Conservation (phyloP, 495 filamentous ascomycete species). For the Polyplosphaeria fusca region DNA sequence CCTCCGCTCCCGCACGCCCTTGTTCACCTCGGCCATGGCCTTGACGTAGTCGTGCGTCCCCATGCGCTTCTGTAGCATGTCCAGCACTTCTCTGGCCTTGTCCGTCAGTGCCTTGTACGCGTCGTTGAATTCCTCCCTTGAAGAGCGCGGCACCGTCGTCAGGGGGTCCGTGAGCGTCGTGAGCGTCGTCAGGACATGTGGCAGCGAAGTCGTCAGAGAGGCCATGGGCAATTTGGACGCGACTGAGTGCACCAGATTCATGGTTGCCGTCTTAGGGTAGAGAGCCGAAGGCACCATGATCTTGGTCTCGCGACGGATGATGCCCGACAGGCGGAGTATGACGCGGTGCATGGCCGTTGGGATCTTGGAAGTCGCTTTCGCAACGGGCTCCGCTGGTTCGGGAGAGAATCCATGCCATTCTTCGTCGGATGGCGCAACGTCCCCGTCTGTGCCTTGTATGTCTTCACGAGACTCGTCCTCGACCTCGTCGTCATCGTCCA, state of each 20-base stretch:
- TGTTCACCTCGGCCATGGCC: conserved; percentile 63
- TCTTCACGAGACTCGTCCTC: conserved; percentile 35
- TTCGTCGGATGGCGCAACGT: conserved; percentile 37
- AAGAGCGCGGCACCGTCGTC: conserved; percentile 63
- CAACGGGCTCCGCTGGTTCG: not conserved
- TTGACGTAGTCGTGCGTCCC: conserved; percentile 75
- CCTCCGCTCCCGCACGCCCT: conserved; percentile 64
- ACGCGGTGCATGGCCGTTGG: conserved; percentile 64
- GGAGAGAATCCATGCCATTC: conserved; percentile 25
- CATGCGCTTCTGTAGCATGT: conserved; percentile 72
- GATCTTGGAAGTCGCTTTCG: conserved; percentile 30
- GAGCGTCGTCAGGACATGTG: conserved; percentile 70
- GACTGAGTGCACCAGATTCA: conserved; percentile 67
- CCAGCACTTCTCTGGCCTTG: conserved; percentile 69
- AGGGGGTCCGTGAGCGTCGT: conserved; percentile 78
- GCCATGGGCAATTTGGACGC: conserved; percentile 54
- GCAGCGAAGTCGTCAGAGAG: conserved; percentile 58
- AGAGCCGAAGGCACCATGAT: conserved; percentile 24
- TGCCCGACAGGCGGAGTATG: conserved; percentile 67
- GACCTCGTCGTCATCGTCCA: conserved; percentile 26
- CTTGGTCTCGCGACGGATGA: conserved; percentile 71
- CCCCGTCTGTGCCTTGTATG: conserved; percentile 47
- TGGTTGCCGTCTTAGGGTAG: conserved; percentile 66
- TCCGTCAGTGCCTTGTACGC: conserved; percentile 63
- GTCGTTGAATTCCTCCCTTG: conserved; percentile 63